A percentile compares a stretch with the other conserved stretches of the same genome.
Evolutionary conservation across 352 stramenopile genomes (phyloP).

Genomic region (Thalassiosira mediterranea): DNA sequence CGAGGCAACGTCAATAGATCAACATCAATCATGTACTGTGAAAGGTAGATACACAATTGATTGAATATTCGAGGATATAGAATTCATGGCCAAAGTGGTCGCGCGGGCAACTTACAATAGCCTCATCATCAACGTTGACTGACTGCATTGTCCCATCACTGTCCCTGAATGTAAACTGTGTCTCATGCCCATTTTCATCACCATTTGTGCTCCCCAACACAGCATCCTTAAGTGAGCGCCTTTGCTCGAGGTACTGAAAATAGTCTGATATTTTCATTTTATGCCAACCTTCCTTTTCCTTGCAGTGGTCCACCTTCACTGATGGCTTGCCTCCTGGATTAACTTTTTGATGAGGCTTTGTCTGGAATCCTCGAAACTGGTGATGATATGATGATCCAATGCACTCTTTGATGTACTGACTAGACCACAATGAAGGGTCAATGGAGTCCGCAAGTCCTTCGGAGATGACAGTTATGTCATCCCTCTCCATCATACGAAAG

Average conservation of each 20-base stretch:
- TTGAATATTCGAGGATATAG: too few species aligned
- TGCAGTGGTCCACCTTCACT: constrained; percentile 13
- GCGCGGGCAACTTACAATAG: constrained; percentile 50
- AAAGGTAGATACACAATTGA: too few species aligned
- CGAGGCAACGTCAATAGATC: constrained; percentile 67
- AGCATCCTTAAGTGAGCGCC: constrained; percentile 4
- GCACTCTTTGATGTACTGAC: constrained; percentile 50
- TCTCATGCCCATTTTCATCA: background rate
- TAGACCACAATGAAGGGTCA: constrained; percentile 47
- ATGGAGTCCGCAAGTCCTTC: constrained; percentile 60
- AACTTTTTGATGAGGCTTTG: too few species aligned
- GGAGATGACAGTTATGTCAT: constrained; percentile 77
- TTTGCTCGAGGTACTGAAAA: constrained; percentile 59
- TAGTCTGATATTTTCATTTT: constrained; percentile 76
- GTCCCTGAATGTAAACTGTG: constrained; percentile 45
- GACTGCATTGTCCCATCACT: constrained; percentile 30
- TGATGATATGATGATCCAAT: constrained; percentile 61
- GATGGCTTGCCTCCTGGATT: too few species aligned
- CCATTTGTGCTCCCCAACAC: background rate
- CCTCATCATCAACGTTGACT: constrained; percentile 43
- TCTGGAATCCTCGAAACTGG: constrained; percentile 56
- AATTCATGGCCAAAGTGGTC: too few species aligned
- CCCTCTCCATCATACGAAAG: constrained; percentile 71
- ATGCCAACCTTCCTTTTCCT: constrained; percentile 55
- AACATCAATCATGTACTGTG: constrained; percentile 78